Evolutionary conservation across 2,329 filamentous ascomycete species (phyloP).

Genomic region (Aspergillus sp.): DNA sequence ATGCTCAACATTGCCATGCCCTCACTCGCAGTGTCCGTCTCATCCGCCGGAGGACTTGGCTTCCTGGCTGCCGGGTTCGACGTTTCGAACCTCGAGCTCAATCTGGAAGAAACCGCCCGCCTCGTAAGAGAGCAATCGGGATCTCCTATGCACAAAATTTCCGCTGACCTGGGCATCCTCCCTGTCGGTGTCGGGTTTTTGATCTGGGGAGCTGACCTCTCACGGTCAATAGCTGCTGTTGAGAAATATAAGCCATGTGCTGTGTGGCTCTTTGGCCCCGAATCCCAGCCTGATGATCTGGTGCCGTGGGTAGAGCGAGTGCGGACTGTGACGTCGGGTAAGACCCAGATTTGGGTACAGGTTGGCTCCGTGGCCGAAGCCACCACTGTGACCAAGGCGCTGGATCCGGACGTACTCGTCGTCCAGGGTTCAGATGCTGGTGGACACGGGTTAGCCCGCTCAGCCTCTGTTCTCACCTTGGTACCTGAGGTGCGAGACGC

Average conservation of each 20-base stretch:
- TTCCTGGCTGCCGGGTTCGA: slow-evolving; percentile 57
- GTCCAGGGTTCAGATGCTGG: slow-evolving; percentile 52
- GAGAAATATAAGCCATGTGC: slow-evolving; percentile 29
- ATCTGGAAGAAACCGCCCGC: slow-evolving; percentile 22
- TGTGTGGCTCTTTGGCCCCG: slow-evolving; percentile 38
- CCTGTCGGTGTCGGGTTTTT: slow-evolving; percentile 39
- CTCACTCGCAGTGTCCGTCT: slow-evolving; percentile 57
- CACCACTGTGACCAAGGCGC: slow-evolving; percentile 28
- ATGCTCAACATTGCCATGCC: slow-evolving; percentile 61
- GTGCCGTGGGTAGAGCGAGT: slow-evolving; percentile 33
- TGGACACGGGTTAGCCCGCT: slow-evolving; percentile 46
- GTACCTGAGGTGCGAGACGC: slow-evolving; percentile 48
- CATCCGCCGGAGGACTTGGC: slow-evolving; percentile 49
- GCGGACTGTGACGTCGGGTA: slow-evolving; percentile 29
- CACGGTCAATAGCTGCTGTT: slow-evolving; percentile 22
- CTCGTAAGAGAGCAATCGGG: slow-evolving; percentile 13
- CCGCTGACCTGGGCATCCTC: slow-evolving; percentile 16
- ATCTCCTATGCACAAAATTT: slow-evolving; percentile 3
- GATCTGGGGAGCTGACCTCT: slow-evolving; percentile 32
- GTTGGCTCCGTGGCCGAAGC: slow-evolving; percentile 48
- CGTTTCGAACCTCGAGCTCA: slow-evolving; percentile 21
- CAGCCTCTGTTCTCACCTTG: slow-evolving; percentile 45
- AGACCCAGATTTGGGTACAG: slow-evolving; percentile 50
- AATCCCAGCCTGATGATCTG: slow-evolving; percentile 20
- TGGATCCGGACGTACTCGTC: slow-evolving; percentile 47